Evolutionary conservation across 2,329 filamentous ascomycete species (phyloP).

Genomic region (Harringtonia lauricola): DNA sequence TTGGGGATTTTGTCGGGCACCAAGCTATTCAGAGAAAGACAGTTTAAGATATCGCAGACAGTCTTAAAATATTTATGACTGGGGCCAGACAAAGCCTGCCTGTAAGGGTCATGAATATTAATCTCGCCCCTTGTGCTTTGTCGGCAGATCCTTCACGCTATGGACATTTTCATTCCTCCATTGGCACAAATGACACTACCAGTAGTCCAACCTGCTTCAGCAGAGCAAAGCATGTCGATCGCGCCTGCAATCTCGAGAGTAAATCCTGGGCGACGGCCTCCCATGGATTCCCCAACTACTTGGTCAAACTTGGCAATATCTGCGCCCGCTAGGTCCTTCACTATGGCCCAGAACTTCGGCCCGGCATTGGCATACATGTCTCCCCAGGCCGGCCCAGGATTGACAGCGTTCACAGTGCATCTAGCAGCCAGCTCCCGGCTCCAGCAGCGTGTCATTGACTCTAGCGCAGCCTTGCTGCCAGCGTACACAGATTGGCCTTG

Average conservation of each 20-base stretch:
- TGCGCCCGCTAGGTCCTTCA: neutral
- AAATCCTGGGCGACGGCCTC: slow-evolving; percentile 15
- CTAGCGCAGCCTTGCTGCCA: slow-evolving; percentile 50
- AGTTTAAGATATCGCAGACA: too few species aligned
- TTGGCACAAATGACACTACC: slow-evolving; percentile 4
- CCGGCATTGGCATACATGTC: slow-evolving; percentile 1
- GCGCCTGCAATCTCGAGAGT: slow-evolving; percentile 1
- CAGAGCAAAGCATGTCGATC: slow-evolving; percentile 2
- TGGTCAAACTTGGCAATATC: neutral
- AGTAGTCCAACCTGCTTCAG: neutral
- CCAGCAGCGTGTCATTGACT: slow-evolving; percentile 53
- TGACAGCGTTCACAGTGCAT: slow-evolving; percentile 48
- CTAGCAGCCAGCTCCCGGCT: slow-evolving; percentile 43
- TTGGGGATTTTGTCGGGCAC: too few species aligned
- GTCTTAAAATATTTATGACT: too few species aligned
- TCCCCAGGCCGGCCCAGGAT: slow-evolving; percentile 34
- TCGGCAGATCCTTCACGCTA: neutral
- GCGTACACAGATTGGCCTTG: slow-evolving; percentile 45
- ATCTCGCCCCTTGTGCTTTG: too few species aligned
- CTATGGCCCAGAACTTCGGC: neutral
- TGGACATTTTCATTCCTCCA: slow-evolving; percentile 4
- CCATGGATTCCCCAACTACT: neutral
- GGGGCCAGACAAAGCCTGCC: too few species aligned
- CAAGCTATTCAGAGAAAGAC: too few species aligned
- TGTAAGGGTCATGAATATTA: too few species aligned